These are phyloP conservation scores for Saccharomycopsis microspora DNA, from an alignment of 805 yeast genomes.

Conservation along the genomic window DNA sequence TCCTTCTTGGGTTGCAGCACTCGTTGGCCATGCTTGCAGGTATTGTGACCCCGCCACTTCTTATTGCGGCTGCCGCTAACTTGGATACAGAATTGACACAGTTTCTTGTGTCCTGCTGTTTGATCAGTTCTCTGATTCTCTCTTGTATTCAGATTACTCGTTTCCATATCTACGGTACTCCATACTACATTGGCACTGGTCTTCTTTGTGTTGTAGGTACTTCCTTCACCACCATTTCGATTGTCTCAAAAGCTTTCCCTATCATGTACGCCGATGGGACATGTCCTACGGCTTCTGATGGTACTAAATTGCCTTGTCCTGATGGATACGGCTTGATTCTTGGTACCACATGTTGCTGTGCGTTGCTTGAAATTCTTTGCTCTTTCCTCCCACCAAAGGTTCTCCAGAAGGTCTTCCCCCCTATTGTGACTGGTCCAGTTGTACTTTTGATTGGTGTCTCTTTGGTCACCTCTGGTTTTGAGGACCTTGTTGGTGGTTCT, in stretches of 20 bases:
- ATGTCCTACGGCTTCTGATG: slow-evolving; percentile 55
- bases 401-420: slow-evolving; percentile 72
- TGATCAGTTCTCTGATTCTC: slow-evolving; percentile 61
- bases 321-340: slow-evolving; percentile 83
- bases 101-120: slow-evolving; percentile 58
- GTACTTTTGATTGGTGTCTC: slow-evolving; percentile 72
- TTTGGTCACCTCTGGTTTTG: slow-evolving; percentile 60
- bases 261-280: slow-evolving; percentile 65
- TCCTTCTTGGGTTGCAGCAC: slow-evolving; percentile 79
- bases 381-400: slow-evolving; percentile 69
- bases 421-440: slow-evolving; percentile 88
- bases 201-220: slow-evolving; percentile 85
- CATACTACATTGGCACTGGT: slow-evolving; percentile 79
- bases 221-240: slow-evolving; percentile 78
- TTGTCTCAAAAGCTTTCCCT: slow-evolving; percentile 66
- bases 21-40: slow-evolving; percentile 89
- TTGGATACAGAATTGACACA: slow-evolving; percentile 38
- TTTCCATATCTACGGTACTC: slow-evolving; percentile 63
- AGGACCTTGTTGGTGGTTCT: slow-evolving; percentile 84
- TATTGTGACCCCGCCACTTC: slow-evolving; percentile 71
- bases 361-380: slow-evolving; percentile 56
- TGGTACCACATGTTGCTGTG: slow-evolving; percentile 73
- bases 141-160: slow-evolving; percentile 73
- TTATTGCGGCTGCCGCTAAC: slow-evolving; percentile 56
- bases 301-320: slow-evolving; percentile 67